phyloP scores from a whole-genome alignment of 2,329 filamentous ascomycete species.

The Aspergillus aculeatinus region DNA sequence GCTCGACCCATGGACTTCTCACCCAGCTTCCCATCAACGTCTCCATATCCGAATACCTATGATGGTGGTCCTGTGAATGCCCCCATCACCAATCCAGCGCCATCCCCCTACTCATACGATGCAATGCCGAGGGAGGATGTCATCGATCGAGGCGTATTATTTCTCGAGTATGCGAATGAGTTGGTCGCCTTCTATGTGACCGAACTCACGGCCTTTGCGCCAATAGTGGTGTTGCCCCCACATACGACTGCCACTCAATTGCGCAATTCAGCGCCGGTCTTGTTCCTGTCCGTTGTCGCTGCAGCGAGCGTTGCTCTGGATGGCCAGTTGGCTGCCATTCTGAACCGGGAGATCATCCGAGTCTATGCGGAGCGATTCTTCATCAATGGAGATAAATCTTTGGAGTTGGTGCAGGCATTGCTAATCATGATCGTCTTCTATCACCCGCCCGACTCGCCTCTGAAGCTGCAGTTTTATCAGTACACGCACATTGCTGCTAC shows the following conservation, averaged over 20 bases:
- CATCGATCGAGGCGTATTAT: conserved; percentile 34
- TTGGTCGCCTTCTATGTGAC: conserved; percentile 33
- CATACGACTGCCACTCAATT: conserved; percentile 32
- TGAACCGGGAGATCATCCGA: conserved; percentile 51
- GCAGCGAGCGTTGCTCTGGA: conserved; percentile 60
- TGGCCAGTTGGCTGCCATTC: conserved; percentile 42
- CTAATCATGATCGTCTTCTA: conserved; percentile 52
- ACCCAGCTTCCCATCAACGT: conserved; percentile 19
- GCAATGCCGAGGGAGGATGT: conserved; percentile 25
- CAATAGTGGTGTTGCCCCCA: conserved; percentile 30
- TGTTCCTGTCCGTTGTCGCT: conserved; percentile 71
- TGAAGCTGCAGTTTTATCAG: conserved; percentile 52
- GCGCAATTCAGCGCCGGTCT: conserved; percentile 54
- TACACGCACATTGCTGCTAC: conserved; percentile 54
- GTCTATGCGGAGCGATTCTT: conserved; percentile 51
- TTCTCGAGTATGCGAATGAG: conserved; percentile 32
- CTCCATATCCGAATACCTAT: conserved; percentile 20
- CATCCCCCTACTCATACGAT: conserved; percentile 22
- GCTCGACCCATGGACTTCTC: conserved; percentile 27
- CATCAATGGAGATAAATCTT: conserved; percentile 51
- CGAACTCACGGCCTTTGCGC: conserved; percentile 31
- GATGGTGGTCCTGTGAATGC: conserved; percentile 21
- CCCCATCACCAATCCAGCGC: conserved; percentile 21
- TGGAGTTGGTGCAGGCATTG: conserved; percentile 54
- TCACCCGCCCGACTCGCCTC: conserved; percentile 49